Evolutionary conservation across 1,284 basidiomycete genomes (phyloP).

Genomic region (Marasmius tenuissimus): DNA sequence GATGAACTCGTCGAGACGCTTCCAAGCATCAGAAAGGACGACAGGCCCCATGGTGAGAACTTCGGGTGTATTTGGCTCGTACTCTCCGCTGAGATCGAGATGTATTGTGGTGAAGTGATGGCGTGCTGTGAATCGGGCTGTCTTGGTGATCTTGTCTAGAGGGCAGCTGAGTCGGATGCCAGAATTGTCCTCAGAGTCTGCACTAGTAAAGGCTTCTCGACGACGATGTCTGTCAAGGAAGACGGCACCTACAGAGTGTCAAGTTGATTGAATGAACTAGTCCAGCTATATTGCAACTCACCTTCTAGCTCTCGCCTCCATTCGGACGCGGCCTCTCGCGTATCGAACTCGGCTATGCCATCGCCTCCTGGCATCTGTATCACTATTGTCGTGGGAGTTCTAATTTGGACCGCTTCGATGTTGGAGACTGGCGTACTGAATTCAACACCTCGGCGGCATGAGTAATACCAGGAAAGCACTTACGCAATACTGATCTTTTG

Average conservation of each 20-base stretch:
- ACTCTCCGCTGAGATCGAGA: slow-evolving; percentile 17
- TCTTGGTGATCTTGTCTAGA: slow-evolving; percentile 41
- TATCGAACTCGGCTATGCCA: slow-evolving; percentile 54
- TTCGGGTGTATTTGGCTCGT: slow-evolving; percentile 18
- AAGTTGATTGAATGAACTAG: not conserved
- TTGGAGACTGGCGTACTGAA: slow-evolving; percentile 36
- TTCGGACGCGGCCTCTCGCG: slow-evolving; percentile 55
- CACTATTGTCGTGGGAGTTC: slow-evolving; percentile 43
- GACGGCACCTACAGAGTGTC: slow-evolving; percentile 36
- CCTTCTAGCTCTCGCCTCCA: slow-evolving; percentile 60
- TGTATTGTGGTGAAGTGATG: slow-evolving; percentile 24
- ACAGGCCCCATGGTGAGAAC: slow-evolving; percentile 34
- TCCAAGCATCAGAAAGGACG: slow-evolving; percentile 26
- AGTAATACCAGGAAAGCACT: slow-evolving; percentile 22
- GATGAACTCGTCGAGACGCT: slow-evolving; percentile 25
- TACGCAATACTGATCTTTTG: slow-evolving; percentile 51
- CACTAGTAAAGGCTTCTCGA: slow-evolving; percentile 29
- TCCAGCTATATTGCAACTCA: slow-evolving; percentile 15
- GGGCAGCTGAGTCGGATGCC: slow-evolving; percentile 59
- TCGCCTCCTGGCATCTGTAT: slow-evolving; percentile 13
- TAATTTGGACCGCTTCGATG: slow-evolving; percentile 33
- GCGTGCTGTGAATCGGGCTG: slow-evolving; percentile 19
- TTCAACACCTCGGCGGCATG: slow-evolving; percentile 16
- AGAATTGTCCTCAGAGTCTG: slow-evolving; percentile 34
- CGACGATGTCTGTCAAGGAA: slow-evolving; percentile 47